phyloP scores from a whole-genome alignment of 768 basidiomycete species.

The Lactarius akahatsu region DNA sequence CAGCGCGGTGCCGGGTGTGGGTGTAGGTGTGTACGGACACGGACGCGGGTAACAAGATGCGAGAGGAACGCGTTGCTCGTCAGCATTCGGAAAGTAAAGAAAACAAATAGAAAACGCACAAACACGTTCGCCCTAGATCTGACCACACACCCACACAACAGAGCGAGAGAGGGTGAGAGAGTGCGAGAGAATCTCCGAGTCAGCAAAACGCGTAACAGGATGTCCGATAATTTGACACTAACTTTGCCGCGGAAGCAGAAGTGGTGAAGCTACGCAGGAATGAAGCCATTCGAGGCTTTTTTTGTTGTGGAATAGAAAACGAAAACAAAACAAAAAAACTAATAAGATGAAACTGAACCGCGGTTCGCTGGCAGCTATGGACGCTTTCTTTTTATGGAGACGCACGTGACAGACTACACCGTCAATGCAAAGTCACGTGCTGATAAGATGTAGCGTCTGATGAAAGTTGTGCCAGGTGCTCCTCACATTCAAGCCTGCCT shows the following conservation, averaged over 20 bases:
- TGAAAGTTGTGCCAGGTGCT: too few species aligned
- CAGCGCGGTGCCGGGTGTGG: not conserved
- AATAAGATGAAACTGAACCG: not conserved
- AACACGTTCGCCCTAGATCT: conserved; percentile 35
- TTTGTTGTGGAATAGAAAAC: not conserved
- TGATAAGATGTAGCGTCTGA: too few species aligned
- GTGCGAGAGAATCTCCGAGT: not conserved
- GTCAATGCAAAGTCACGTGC: too few species aligned
- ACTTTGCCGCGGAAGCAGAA: conserved; percentile 28
- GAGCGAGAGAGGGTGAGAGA: not conserved
- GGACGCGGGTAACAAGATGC: not conserved
- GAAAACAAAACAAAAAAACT: too few species aligned
- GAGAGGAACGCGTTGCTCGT: not conserved
- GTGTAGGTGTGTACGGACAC: not conserved
- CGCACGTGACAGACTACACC: not conserved
- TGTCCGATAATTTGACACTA: conserved; percentile 1
- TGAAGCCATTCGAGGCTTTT: conserved; percentile 26
- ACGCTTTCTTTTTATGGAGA: not conserved
- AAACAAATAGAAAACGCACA: conserved; percentile 15
- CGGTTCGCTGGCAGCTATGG: too few species aligned
- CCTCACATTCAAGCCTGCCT: too few species aligned
- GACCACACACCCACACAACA: too few species aligned
- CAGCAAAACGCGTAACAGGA: not conserved
- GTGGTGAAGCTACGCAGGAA: conserved; percentile 31
- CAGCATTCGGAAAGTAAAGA: not conserved